Conservation (phyloP, 1,284 basidiomycete species). For the Leccinum solheimii region DNA sequence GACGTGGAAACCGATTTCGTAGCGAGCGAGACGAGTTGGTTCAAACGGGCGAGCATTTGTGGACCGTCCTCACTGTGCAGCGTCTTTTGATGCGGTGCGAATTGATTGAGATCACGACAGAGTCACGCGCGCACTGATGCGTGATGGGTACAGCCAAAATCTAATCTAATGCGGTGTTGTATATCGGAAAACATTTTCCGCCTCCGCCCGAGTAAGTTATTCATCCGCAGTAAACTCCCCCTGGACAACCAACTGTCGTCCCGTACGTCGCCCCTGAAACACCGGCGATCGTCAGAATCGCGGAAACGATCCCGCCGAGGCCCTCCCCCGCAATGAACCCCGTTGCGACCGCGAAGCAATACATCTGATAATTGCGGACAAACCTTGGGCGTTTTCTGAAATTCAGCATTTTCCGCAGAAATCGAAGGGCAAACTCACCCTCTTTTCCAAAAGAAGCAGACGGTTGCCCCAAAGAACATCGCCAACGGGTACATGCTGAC, state of each 20-base stretch:
- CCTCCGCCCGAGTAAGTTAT: not conserved
- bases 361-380: not conserved
- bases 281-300: slow-evolving; percentile 6
- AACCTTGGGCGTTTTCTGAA: not conserved
- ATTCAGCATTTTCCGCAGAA: not conserved
- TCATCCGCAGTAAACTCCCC: slow-evolving; percentile 1
- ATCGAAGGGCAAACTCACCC: not conserved
- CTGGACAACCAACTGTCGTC: slow-evolving; percentile 9
- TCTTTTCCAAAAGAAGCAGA: slow-evolving; percentile 2
- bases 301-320: slow-evolving; percentile 6
- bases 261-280: not conserved
- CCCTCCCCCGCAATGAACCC: slow-evolving; percentile 9
- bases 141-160: not conserved
- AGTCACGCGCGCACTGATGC: not conserved
- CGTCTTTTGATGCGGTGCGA: not conserved
- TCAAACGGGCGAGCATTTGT: slow-evolving; percentile 27
- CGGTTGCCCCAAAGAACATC: slow-evolving; percentile 5
- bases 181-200: not conserved
- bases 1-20: slow-evolving; percentile 16
- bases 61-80: not conserved
- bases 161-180: not conserved
- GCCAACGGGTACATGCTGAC: slow-evolving; percentile 6
- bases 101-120: not conserved
- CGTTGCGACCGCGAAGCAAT: slow-evolving; percentile 8
- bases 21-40: slow-evolving; percentile 24